Evolutionary conservation across 495 filamentous ascomycete species (phyloP).

Genomic region (Choiromyces venosus): DNA sequence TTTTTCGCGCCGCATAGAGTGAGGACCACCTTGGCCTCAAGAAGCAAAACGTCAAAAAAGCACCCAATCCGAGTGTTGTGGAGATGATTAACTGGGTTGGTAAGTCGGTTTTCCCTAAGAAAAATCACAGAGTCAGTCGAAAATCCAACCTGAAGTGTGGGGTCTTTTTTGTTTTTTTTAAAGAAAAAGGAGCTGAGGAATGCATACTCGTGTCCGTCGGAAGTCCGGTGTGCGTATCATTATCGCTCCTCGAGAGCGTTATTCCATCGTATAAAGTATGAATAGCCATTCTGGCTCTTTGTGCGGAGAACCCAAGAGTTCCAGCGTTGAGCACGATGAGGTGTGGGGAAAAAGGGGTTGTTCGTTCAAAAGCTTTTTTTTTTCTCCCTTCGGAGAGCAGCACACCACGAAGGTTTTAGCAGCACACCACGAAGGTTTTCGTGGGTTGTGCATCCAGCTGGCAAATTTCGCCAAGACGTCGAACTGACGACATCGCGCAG

Average conservation of each 20-base stretch:
- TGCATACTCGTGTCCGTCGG: not conserved
- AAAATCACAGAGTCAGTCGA: not conserved
- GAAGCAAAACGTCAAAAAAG: conserved; percentile 48
- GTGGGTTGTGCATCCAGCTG: not conserved
- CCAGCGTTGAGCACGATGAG: not conserved
- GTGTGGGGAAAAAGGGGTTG: not conserved
- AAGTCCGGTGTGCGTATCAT: not conserved
- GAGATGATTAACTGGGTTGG: conserved; percentile 30
- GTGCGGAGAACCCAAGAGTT: not conserved
- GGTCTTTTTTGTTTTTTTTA: too few relatives aligned
- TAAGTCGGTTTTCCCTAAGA: conserved; percentile 6
- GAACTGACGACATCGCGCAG: conserved; percentile 1
- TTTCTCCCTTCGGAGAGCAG: not conserved
- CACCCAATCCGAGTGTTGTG: conserved; percentile 37
- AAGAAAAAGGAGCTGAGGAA: not conserved
- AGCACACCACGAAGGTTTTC: not conserved
- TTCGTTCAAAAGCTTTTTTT: not conserved
- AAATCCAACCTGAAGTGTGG: not conserved
- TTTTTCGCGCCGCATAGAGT: conserved; percentile 76
- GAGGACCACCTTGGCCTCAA: conserved; percentile 87
- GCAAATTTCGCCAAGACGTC: not conserved
- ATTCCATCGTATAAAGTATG: not conserved
- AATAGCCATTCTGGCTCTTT: not conserved
- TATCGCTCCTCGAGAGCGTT: not conserved
- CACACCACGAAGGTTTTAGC: not conserved